phyloP scores from a whole-genome alignment of 148 eudicot species.

The Talinum fruticosum region DNA sequence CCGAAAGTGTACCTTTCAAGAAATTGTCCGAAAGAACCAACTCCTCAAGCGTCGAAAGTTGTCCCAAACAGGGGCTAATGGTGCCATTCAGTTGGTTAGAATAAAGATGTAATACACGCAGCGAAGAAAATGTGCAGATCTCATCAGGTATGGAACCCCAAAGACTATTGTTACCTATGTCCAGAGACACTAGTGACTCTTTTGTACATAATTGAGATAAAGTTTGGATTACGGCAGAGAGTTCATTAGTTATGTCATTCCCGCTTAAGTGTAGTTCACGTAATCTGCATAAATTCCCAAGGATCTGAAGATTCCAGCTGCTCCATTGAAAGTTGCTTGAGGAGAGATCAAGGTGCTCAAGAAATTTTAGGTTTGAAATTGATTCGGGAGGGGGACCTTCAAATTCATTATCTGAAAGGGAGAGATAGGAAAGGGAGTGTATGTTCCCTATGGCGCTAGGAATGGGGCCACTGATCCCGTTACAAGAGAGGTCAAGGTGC shows the following conservation, averaged over 20 bases:
- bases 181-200: background rate
- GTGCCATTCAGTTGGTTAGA: slow-evolving; percentile 24
- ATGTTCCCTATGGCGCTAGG: slow-evolving; percentile 14
- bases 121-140: slow-evolving; percentile 11
- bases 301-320: background rate
- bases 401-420: slow-evolving; percentile 1
- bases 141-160: slow-evolving; percentile 24
- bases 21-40: slow-evolving; percentile 20
- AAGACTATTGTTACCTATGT: slow-evolving; percentile 1
- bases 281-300: slow-evolving; percentile 12
- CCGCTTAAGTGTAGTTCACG: background rate
- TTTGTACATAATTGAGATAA: background rate
- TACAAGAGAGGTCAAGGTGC: slow-evolving; percentile 20
- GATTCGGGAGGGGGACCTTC: slow-evolving; percentile 11
- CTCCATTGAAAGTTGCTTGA: slow-evolving; percentile 8
- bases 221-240: slow-evolving; percentile 3
- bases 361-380: background rate
- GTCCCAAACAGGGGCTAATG: slow-evolving; percentile 7
- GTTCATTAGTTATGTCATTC: slow-evolving; percentile 1
- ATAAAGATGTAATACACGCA: slow-evolving; percentile 13
- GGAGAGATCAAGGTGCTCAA: slow-evolving; percentile 1
- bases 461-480: slow-evolving; percentile 14
- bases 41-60: slow-evolving; percentile 23
- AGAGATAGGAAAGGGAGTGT: slow-evolving; percentile 15
- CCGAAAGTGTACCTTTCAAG: slow-evolving; percentile 23